Conservation (phyloP, 108 stramenopile species). For the Nannochloropsis gaditana region DNA sequence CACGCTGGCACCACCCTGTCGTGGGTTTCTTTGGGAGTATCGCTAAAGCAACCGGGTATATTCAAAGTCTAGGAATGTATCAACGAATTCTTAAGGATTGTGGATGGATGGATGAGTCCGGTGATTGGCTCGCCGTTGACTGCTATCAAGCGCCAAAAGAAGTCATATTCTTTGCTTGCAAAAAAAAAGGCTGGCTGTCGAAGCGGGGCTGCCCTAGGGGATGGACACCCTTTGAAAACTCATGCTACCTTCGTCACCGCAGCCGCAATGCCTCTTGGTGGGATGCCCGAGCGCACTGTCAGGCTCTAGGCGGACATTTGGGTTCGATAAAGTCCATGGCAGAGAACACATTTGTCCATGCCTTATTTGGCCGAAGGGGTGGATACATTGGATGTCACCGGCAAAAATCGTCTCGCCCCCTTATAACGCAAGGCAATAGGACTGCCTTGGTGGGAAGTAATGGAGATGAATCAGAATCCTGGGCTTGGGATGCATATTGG, state of each 20-base stretch:
- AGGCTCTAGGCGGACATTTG: background rate
- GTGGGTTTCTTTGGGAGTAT: background rate
- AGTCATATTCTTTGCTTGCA: background rate
- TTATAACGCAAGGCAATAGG: no score
- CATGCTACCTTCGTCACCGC: background rate
- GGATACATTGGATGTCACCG: constrained; percentile 20
- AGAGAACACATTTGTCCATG: background rate
- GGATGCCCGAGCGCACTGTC: constrained; percentile 8
- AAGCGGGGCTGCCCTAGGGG: background rate
- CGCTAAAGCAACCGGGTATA: background rate
- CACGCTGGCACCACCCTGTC: constrained; percentile 13
- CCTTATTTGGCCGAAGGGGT: background rate
- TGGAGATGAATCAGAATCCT: background rate
- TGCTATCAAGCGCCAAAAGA: constrained; percentile 2
- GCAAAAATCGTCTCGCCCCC: background rate
- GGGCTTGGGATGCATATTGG: background rate
- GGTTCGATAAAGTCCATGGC: background rate
- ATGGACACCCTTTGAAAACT: background rate
- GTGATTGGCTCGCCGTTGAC: background rate
- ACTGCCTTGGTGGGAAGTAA: no score
- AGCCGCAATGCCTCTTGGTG: background rate
- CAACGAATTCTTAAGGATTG: constrained; percentile 16
- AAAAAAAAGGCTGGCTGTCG: constrained; percentile 9
- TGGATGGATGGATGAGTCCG: background rate
- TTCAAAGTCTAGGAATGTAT: background rate